Conservation (phyloP, 495 filamentous ascomycete species). For the Hypoxylon rickii region DNA sequence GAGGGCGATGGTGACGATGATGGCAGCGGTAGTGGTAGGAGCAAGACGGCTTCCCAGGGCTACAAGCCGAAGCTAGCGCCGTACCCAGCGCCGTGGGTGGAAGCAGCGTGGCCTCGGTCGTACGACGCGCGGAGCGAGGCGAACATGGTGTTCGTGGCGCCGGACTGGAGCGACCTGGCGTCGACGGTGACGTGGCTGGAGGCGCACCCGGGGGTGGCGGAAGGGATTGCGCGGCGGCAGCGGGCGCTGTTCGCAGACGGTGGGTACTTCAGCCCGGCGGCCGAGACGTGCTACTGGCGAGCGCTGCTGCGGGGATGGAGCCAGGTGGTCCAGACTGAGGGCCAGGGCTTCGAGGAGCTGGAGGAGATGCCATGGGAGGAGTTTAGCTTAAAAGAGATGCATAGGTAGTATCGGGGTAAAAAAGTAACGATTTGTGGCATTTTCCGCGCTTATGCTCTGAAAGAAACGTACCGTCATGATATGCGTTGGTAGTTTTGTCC, state of each 20-base stretch:
- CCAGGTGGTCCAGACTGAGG: constrained; percentile 42
- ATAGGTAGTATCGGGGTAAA: too few species aligned
- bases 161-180: constrained; percentile 58
- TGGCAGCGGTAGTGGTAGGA: neutral
- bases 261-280: constrained; percentile 55
- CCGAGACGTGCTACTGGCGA: constrained; percentile 61
- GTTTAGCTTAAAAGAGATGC: constrained; percentile 44
- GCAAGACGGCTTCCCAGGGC: too few species aligned
- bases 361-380: constrained; percentile 48
- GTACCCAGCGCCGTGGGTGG: constrained; percentile 36
- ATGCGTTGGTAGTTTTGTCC: too few species aligned
- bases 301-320: constrained; percentile 54
- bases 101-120: constrained; percentile 42
- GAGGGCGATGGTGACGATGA: too few species aligned
- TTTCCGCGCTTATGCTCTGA: too few species aligned
- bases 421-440: too few species aligned
- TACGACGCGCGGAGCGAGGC: constrained; percentile 45
- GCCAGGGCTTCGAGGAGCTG: constrained; percentile 38
- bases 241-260: constrained; percentile 47
- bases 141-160: constrained; percentile 57
- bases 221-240: constrained; percentile 55
- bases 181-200: constrained; percentile 49
- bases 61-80: constrained; percentile 3
- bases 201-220: constrained; percentile 46
- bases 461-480: too few species aligned